Conservation (phyloP, 139 green algal genomes). For the Ettlia oleoabundans region DNA sequence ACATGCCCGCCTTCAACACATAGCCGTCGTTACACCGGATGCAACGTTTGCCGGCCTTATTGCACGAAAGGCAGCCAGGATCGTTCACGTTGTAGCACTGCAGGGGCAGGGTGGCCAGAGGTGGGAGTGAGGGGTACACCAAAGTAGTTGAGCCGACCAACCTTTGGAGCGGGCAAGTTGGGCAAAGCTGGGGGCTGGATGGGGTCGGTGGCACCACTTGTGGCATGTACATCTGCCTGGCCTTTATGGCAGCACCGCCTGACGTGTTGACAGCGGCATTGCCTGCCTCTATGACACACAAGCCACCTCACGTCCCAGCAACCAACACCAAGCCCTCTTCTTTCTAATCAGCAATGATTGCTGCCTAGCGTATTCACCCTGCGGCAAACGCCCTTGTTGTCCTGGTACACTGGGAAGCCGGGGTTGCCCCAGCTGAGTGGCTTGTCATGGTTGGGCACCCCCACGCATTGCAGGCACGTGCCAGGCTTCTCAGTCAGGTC, state of each 20-base stretch:
- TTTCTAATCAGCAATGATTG: too few relatives aligned
- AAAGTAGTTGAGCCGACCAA: too few relatives aligned
- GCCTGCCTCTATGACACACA: too few relatives aligned
- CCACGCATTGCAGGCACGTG: background rate
- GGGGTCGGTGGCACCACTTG: too few relatives aligned
- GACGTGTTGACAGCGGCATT: too few relatives aligned
- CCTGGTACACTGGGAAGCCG: background rate
- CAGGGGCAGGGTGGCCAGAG: background rate
- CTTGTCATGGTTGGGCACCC: background rate
- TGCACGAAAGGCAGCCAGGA: slow-evolving; percentile 14
- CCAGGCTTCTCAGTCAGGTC: background rate
- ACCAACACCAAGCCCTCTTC: too few relatives aligned
- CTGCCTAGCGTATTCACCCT: too few relatives aligned
- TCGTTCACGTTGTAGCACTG: slow-evolving; percentile 10
- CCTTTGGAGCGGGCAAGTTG: too few relatives aligned
- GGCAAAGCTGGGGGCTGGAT: too few relatives aligned
- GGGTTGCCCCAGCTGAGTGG: background rate
- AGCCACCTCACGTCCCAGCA: too few relatives aligned
- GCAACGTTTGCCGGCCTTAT: background rate
- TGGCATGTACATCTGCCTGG: too few relatives aligned
- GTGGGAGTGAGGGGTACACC: background rate
- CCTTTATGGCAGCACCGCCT: too few relatives aligned
- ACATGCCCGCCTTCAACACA: background rate
- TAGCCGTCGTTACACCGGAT: slow-evolving; percentile 17
- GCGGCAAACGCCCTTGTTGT: background rate